Percentiles rank a stretch among this genome's conserved stretches.
phyloP scores from a whole-genome alignment of 371 early-diverging fungal genomes.

The Rhizopus arrhizus region DNA sequence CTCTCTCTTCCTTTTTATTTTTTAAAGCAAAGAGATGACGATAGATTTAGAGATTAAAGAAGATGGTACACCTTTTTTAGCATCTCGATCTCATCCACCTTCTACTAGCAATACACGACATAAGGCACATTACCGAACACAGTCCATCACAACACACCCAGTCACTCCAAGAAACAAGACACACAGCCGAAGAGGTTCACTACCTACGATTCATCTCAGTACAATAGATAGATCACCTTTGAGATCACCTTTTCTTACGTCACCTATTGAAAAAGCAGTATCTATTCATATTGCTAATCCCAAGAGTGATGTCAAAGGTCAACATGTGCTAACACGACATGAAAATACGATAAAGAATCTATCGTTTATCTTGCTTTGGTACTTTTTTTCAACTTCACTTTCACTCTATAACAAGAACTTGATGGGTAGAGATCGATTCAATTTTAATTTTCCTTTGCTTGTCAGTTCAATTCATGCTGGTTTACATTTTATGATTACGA shows the following conservation, averaged over 20 bases:
- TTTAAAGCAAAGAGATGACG: too few relatives aligned
- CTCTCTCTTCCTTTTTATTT: too few relatives aligned
- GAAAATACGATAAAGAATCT: conserved; percentile 31
- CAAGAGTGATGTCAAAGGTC: conserved; percentile 16
- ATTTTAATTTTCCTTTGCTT: conserved; percentile 81
- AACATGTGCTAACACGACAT: conserved; percentile 12
- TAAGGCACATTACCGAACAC: conserved; percentile 27
- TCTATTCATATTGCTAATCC: conserved; percentile 35
- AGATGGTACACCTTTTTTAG: too few relatives aligned
- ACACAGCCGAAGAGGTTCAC: conserved; percentile 28
- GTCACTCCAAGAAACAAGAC: conserved; percentile 19
- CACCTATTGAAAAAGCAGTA: conserved; percentile 30
- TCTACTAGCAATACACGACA: conserved; percentile 1
- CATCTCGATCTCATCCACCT: background rate
- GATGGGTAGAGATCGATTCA: conserved; percentile 68
- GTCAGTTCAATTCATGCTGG: conserved; percentile 70
- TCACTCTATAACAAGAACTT: conserved; percentile 81
- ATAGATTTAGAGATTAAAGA: too few relatives aligned
- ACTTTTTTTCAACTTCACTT: conserved; percentile 72
- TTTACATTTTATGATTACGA: conserved; percentile 62
- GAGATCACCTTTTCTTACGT: conserved; percentile 11
- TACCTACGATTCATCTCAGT: conserved; percentile 19
- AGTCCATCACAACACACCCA: conserved; percentile 31
- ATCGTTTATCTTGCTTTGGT: conserved; percentile 53
- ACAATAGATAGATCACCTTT: conserved; percentile 14